Evolutionary conservation across 1,139 yeast species (phyloP).

Genomic region (Geotrichum phurueaensis): DNA sequence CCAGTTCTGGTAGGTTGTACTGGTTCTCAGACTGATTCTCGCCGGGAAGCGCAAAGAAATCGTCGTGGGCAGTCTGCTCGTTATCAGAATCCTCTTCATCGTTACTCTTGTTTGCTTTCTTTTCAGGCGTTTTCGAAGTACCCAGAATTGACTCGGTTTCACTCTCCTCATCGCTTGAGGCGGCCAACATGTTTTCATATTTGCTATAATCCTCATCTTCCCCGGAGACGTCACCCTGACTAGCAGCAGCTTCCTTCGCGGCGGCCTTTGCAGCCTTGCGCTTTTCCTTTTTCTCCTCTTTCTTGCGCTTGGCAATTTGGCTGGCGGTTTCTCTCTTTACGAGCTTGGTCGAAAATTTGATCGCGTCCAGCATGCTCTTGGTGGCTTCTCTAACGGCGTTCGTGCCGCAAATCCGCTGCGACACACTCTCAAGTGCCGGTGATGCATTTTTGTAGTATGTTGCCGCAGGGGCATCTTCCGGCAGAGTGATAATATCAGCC

Average conservation of each 20-base stretch:
- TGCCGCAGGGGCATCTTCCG: conserved; percentile 5
- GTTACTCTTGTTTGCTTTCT: conserved; percentile 30
- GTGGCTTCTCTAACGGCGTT: conserved; percentile 46
- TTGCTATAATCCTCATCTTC: conserved; percentile 18
- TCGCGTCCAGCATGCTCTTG: conserved; percentile 50
- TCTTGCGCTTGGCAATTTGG: conserved; percentile 41
- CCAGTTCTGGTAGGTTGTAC: conserved; percentile 58
- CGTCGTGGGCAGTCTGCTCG: conserved; percentile 17
- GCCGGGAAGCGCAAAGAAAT: conserved; percentile 18
- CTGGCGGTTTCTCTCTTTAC: conserved; percentile 21
- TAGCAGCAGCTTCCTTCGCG: conserved; percentile 11
- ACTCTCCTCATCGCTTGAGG: conserved; percentile 21
- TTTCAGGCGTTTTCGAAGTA: conserved; percentile 14
- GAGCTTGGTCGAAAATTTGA: conserved; percentile 56
- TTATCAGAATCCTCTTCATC: conserved; percentile 19
- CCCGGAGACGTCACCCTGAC: neutral
- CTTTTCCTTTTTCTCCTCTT: conserved; percentile 33
- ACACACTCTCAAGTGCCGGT: conserved; percentile 27
- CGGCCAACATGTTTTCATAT: conserved; percentile 18
- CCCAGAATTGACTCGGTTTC: conserved; percentile 33
- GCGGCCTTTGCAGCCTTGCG: conserved; percentile 30
- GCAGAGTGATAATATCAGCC: conserved; percentile 10
- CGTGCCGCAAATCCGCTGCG: conserved; percentile 57
- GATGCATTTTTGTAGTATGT: conserved; percentile 8
- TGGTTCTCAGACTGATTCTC: conserved; percentile 20